Percentiles rank a stretch among this genome's conserved stretches.
Evolutionary conservation across 306 rosid species (phyloP).

Genomic region (Trichosanthes truncata): DNA sequence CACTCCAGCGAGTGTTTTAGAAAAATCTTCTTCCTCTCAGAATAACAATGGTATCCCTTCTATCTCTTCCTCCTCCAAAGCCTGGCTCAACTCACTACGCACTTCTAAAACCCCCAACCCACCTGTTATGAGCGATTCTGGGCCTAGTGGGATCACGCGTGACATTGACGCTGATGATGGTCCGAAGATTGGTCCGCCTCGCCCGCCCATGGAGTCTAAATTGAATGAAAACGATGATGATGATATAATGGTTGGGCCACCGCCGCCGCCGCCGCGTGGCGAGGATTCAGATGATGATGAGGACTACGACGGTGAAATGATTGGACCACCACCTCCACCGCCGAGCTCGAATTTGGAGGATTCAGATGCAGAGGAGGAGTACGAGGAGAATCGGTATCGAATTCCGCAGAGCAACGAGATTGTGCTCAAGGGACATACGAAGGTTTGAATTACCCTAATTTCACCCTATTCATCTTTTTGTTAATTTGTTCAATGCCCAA

Average conservation of each 20-base stretch:
- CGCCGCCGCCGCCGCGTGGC: slow-evolving; percentile 20
- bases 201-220: slow-evolving; percentile 7
- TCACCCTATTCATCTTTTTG: neutral
- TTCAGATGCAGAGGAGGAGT: slow-evolving; percentile 28
- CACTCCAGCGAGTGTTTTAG: slow-evolving; percentile 10
- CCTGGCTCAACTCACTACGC: slow-evolving; percentile 59
- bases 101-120: slow-evolving; percentile 29
- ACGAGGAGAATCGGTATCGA: slow-evolving; percentile 38
- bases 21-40: slow-evolving; percentile 14
- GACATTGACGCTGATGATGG: neutral
- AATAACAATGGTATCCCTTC: slow-evolving; percentile 32
- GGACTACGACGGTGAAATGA: slow-evolving; percentile 20
- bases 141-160: neutral
- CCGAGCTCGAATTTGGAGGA: slow-evolving; percentile 17
- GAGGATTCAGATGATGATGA: slow-evolving; percentile 1
- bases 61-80: slow-evolving; percentile 61
- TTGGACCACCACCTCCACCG: slow-evolving; percentile 63
- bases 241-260: slow-evolving; percentile 24
- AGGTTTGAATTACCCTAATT: slow-evolving; percentile 26
- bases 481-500: neutral
- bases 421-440: slow-evolving; percentile 84
- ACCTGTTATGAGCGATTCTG: slow-evolving; percentile 6
- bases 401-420: slow-evolving; percentile 90
- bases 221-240: slow-evolving; percentile 8
- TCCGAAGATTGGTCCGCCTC: slow-evolving; percentile 15